Evolutionary conservation across 2,329 filamentous ascomycete species (phyloP).

Genomic region (Monosporascus ibericus): DNA sequence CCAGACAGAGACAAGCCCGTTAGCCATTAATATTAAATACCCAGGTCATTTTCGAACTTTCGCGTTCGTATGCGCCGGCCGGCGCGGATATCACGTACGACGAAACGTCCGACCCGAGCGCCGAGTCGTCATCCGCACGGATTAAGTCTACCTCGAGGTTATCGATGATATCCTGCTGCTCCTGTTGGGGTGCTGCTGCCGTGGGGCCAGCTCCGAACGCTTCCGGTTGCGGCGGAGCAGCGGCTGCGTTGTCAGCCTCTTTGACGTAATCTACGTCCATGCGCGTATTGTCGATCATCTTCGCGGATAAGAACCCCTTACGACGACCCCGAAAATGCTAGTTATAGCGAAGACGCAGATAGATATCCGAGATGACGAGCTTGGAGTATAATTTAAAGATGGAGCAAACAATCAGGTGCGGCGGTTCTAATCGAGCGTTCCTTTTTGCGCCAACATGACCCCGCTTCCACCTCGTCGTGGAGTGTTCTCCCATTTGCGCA

Average conservation of each 20-base stretch:
- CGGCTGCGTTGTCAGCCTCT: too few species aligned
- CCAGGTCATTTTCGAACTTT: not conserved
- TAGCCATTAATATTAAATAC: not conserved
- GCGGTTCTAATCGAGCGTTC: too few species aligned
- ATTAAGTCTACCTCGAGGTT: conserved; percentile 11
- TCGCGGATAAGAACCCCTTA: not conserved
- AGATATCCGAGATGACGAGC: not conserved
- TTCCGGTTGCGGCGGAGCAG: not conserved
- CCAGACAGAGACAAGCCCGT: not conserved
- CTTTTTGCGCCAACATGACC: too few species aligned
- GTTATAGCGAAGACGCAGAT: too few species aligned
- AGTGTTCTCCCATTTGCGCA: too few species aligned
- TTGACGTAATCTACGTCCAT: not conserved
- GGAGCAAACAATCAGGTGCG: too few species aligned
- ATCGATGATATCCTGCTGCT: conserved; percentile 3
- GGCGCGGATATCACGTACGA: conserved; percentile 7
- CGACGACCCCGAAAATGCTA: too few species aligned
- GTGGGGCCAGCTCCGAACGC: not conserved
- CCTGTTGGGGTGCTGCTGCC: not conserved
- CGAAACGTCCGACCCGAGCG: conserved; percentile 12
- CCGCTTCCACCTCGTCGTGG: too few species aligned
- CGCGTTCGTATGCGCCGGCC: not conserved
- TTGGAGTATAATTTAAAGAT: too few species aligned
- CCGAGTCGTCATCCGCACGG: conserved; percentile 10
- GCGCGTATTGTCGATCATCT: not conserved